Evolutionary conservation across 768 basidiomycete species (phyloP), one percentile per base, ranked within the genome.

Genomic region (Rossbeevera mucosa): DNA sequence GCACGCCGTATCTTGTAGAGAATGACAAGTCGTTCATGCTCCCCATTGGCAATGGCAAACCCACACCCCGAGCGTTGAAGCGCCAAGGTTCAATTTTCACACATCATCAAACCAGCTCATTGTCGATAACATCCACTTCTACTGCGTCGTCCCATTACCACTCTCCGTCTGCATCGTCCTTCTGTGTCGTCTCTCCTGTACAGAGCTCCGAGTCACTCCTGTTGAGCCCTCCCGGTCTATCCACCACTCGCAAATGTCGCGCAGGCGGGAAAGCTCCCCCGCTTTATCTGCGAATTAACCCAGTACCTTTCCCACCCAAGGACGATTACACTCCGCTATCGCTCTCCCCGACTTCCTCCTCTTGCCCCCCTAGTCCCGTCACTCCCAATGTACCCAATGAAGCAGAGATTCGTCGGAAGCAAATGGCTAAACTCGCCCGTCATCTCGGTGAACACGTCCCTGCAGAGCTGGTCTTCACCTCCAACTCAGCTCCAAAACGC

Each of bases 381-480:
- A 59, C 60, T 0, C 67, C 68, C 16, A 28, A 12, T 5, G n/a
- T 51, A 14, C 64, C 66, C 7, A 59, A 70, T 44, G 52, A 65
- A 5, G 59, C 69, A 1, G 73, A 72, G 54, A 57, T 70, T 16
- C 72, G 75, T 18, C 63, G 81, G 41, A 72, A 70, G 56, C 79
- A 77, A 56, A 74, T 83, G 75, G 80, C 79, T 6, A 84, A 84
- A 64, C 72, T 85, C 29, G 63, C 72, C 2, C 75, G 81, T 40
- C 80, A 79, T 21, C 70, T 85, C 7, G 83, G 83, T 29, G 81
- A 83, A 66, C 77, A 75, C 53, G 70, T 85, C 33, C 83, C 83
- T 14, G 63, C 74, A 2, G 81, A 82, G 59, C 74, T 84, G 22
- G 75, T 85, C 41, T 68, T 74, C 29, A 59, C 72, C 14, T 18